Evolutionary conservation across 306 rosid species (phyloP), one percentile per base, ranked within the genome.

Genomic region (Castanea crenata): DNA sequence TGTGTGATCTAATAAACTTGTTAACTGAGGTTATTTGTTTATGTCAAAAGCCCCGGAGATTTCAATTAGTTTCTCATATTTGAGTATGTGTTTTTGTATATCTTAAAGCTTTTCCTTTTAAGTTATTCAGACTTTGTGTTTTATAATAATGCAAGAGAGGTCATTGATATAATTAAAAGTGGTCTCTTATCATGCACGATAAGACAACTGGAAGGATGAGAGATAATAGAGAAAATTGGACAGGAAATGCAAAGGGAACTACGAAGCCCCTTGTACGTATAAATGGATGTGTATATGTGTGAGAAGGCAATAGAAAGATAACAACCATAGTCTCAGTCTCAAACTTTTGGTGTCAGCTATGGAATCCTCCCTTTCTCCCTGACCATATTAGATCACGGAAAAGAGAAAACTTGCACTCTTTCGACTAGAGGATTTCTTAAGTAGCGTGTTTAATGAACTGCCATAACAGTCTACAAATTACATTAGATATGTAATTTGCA

Each of bases 41-140:
- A 73, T 73, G 72, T 46, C 52, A 23, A 76, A 73, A 80, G 32
- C 80, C 63, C 74, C 14, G 3, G 44, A 27, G 23, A 69, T 81
- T 74, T 18, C 71, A 46, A 55, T 56, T 78, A 64, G 74, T 74
- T 65, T 74, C 18, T 61, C 71, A 1, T 13, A 64, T 69, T 46
- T 46, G 15, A 46, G 15, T 46, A 6, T 59, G 15, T 61, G 68
- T 25, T 27, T 61, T 29, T 61, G 32, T 25, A 13, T 15, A 61
- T 61, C 68, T 27, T 16, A 14, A 61, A 61, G 35, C 19, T 61
- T 23, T 32, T 61, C 35, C 31, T 61, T 61, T 25, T 61, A 61
- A 5, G 18, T 23, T 61, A 61, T 25, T 25, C 16, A 25, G 27
- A 23, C 1, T 23, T 61, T 61, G 31, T 61, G 34, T 61, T 61